Evolutionary conservation across 768 basidiomycete genomes (phyloP).

Genomic region (Cubamyces sp.): DNA sequence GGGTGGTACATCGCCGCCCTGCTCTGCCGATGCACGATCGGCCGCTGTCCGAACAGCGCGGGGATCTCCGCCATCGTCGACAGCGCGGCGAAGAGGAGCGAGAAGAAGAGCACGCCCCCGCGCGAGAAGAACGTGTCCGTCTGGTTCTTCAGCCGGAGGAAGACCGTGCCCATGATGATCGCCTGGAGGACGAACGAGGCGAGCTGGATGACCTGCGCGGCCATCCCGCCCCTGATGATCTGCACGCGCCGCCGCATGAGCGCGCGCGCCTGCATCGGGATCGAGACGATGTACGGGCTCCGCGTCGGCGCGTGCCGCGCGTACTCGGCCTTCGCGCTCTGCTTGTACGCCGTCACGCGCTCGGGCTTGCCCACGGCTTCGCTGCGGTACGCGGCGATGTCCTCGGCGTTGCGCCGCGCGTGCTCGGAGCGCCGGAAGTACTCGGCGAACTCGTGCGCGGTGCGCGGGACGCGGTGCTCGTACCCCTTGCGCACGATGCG

Average conservation of each 20-base stretch:
- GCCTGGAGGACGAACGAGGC: conserved; percentile 55
- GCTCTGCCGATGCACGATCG: conserved; percentile 60
- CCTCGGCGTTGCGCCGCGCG: conserved; percentile 47
- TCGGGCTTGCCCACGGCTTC: conserved; percentile 51
- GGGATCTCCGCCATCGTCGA: conserved; percentile 68
- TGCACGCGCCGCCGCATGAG: conserved; percentile 41
- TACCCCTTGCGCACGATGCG: conserved; percentile 53
- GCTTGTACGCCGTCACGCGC: conserved; percentile 46
- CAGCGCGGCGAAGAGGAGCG: conserved; percentile 62
- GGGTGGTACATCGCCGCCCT: conserved; percentile 67
- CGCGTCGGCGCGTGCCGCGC: conserved; percentile 46
- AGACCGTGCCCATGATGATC: conserved; percentile 65
- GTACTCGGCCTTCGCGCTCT: conserved; percentile 55
- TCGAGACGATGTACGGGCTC: conserved; percentile 42
- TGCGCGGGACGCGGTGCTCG: conserved; percentile 48
- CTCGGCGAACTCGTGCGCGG: conserved; percentile 58
- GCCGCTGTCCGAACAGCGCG: conserved; percentile 56
- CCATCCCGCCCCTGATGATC: conserved; percentile 38
- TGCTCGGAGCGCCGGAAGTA: conserved; percentile 40
- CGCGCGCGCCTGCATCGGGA: conserved; percentile 42
- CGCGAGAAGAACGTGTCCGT: conserved; percentile 75
- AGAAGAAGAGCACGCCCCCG: conserved; percentile 81
- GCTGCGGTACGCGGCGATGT: conserved; percentile 48
- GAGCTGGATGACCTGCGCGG: conserved; percentile 35
- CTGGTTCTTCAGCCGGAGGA: conserved; percentile 54